Base-by-base conservation (phyloP, 1,139 yeast species). In the Blastobotrys persicus region DNA sequence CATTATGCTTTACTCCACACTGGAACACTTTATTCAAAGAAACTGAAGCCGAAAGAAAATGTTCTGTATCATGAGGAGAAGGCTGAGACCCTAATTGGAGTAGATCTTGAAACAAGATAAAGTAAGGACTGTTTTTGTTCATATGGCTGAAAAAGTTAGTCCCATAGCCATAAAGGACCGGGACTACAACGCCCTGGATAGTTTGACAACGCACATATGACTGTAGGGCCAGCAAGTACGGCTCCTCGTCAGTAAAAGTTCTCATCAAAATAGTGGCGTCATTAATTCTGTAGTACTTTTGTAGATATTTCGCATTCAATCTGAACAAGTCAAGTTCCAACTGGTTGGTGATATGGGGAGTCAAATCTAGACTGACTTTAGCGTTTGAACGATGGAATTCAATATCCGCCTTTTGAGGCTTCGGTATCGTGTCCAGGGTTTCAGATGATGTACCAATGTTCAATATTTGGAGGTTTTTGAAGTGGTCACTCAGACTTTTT, bases 381-480 rank as follows among this genome's bases (percentile, higher is more conserved):
- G 12, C 41, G 19, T 37, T 17, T 3, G 41, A 18, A 3, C 11
- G 11, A 19, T 37, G 28, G 14, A 37, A 37, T 18, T 37, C 41
- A 4, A 37, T 23, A 9, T 6, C 13, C 11, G 41, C 18, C 14
- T 37, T 37, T 11, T 18, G 11, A 7, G 19, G 14, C 16, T 18
- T 9, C 4, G 28, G 28, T 16, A 13, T 13, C 11, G 18, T 19
- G 11, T 18, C 26, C 26, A 37, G 41, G 12, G 26, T 37, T 18
- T 37, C 41, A 4, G 41, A 17, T 7, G 41, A 37, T 37, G 41
- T 28, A 4, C 41, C 41, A 12, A 37, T 37, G 14, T 23, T 37
- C n/a, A 37, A 4, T 11, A 37, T 37, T 9, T 37, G 17, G 26
- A 37, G 19, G 17, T 37, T 37, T 12, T 37, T 37, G 41, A 37